Evolutionary conservation across 441 rosid species (phyloP), one percentile per base, ranked within the genome.

Genomic region (Populus hybrid): DNA sequence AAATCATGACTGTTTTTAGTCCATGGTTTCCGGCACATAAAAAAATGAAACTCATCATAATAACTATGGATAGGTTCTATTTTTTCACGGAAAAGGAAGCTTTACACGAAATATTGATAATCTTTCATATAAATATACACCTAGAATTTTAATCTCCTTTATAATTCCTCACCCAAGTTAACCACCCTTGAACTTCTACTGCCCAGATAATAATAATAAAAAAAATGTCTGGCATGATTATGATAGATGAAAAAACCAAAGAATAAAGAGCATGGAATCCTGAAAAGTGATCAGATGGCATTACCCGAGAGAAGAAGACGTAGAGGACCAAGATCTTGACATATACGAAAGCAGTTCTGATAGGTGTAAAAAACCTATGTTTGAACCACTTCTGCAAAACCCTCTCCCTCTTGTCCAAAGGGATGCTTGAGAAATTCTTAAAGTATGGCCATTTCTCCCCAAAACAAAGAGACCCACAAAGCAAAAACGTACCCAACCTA

Each of bases 401-500:
- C 74, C 77, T 87, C 66, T 94, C 94, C 24, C 94, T 90, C 67
- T 82, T 89, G 61, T 86, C 90, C 84, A 86, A 14, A 1, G 91
- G 42, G 38, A 94, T 77, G 35, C 80, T 26, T 3, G 85, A 74
- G 72, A 94, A 94, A 59, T 68, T 78, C 38, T 86, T 83, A 5
- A 91, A 68, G 64, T 36, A 91, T 0, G 98, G 98, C 97, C 95
- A 89, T 69, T 76, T 86, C 33, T 76, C 7, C 7, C 71, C 85
- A 18, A 86, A 66, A 80, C 93, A 85, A 7, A 87, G 86, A 1
- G 81, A 71, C 50, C 98, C 97, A 75, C 93, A 89, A 0, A 94
- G 83, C 75, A 94, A n/a, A 9, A 90, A 20, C 1, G 94, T 92
- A n/a, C 98, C 98, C 50, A 94, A 4, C 83, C 90, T 85, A 7